Evolutionary conservation across 192 early-diverging fungal species (phyloP), one percentile per base, ranked within the genome.

Genomic region (Umbelopsis vinacea): DNA sequence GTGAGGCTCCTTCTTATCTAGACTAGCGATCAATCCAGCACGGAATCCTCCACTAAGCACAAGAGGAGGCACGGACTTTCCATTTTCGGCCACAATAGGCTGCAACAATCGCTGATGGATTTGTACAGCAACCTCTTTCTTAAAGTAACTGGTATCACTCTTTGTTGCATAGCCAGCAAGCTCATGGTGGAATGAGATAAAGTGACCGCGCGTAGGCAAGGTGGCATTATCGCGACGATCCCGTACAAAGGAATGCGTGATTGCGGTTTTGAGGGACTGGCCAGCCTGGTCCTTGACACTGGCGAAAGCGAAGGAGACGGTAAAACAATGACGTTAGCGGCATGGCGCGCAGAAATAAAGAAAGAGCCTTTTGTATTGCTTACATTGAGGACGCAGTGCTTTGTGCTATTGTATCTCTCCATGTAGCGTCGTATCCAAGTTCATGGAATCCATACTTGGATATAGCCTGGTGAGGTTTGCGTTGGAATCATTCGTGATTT

Each of bases 211-310:
- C 0, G 90, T 92, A 5, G 97, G 96, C 50, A 97, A 79, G 35
- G 90, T 84, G 5, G 82, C 68, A 69, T 93, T 92, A 72, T 99
- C 92, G 26, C 97, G 89, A 23, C 76, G 79, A 60, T 99, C 97
- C 50, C 81, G 73, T 0, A 85, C 72, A 71, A 88, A 87, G 55
- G 85, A 81, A 79, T 95, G 89, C 9, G 79, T 77, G 15, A 97
- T 45, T 0, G 93, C 83, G 6, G 93, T 91, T 78, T 99, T 99
- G 55, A 94, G 82, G 22, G 89, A 86, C 77, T 97, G 93, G 15
- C 94, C 95, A 14, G 90, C 94, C 24, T 92, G 90, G 54, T 88
- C 79, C 17, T 94, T 89, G 68, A 97, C 81, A 57, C 88, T 89
- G 71, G 6, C 63, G 55, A 29, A 19, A 43, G 40, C 6, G 40